A percentile compares a stretch with the other conserved stretches of the same genome.
Evolutionary conservation across 1,284 basidiomycete species (phyloP).

Genomic region (Papiliotrema laurentii): DNA sequence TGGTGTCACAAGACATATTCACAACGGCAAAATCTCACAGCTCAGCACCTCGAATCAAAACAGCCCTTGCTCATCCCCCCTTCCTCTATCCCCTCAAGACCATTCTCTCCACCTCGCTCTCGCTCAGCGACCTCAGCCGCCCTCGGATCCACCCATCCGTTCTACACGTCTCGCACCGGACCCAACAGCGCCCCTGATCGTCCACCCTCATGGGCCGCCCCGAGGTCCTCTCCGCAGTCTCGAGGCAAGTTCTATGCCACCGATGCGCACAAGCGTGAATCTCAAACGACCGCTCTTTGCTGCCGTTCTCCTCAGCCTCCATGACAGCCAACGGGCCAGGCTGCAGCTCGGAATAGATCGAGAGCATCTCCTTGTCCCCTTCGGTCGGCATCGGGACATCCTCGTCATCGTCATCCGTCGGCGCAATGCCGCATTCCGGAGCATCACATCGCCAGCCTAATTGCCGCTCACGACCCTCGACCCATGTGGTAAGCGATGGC

Average conservation of each 20-base stretch:
- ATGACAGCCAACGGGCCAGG: constrained; percentile 6
- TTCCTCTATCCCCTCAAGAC: neutral
- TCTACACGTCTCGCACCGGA: constrained; percentile 36
- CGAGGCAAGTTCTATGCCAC: constrained; percentile 37
- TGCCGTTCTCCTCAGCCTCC: neutral
- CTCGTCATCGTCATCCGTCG: constrained; percentile 14
- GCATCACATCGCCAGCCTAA: constrained; percentile 45
- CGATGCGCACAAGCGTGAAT: constrained; percentile 31
- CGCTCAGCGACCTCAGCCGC: neutral
- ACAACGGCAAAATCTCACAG: too few species aligned
- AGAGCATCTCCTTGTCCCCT: constrained; percentile 21
- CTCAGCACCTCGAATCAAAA: too few species aligned
- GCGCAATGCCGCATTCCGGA: constrained; percentile 29
- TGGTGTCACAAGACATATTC: too few species aligned
- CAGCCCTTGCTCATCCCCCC: neutral
- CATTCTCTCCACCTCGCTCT: constrained; percentile 5
- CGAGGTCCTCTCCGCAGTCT: constrained; percentile 25
- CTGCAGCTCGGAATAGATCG: constrained; percentile 28
- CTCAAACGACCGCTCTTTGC: too few species aligned
- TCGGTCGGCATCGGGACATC: constrained; percentile 10
- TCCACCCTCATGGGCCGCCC: constrained; percentile 14
- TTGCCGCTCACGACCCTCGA: constrained; percentile 27
- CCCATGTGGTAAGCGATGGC: constrained; percentile 35
- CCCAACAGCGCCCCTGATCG: constrained; percentile 28
- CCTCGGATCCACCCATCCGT: constrained; percentile 35